Conservation (phyloP, 2,329 filamentous ascomycete genomes). For the Pezicula neosporulosa region DNA sequence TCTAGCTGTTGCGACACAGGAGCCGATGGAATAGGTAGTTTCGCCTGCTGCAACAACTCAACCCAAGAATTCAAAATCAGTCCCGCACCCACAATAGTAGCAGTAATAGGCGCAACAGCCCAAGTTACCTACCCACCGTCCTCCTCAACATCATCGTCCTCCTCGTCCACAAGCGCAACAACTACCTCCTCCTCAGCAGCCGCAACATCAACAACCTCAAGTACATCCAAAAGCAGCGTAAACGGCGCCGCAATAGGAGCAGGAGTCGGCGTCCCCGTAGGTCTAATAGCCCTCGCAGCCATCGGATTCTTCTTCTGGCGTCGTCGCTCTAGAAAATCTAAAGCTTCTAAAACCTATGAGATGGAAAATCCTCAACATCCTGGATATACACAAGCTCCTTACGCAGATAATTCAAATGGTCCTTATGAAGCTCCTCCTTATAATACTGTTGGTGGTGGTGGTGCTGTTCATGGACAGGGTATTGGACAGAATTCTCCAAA, state of each 20-base stretch:
- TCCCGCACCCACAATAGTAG: constrained; percentile 10
- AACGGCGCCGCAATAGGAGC: constrained; percentile 12
- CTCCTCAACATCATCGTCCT: constrained; percentile 2
- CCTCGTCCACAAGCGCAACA: constrained; percentile 5
- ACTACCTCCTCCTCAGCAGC: neutral
- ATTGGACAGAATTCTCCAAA: constrained; percentile 1
- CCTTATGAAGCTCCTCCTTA: neutral
- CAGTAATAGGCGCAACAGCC: constrained; percentile 7
- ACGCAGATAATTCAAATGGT: neutral
- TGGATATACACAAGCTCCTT: neutral
- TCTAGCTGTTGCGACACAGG: constrained; percentile 17
- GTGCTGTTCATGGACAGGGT: neutral
- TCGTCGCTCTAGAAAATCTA: constrained; percentile 2
- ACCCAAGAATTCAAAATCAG: constrained; percentile 8
- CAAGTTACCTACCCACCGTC: constrained; percentile 3
- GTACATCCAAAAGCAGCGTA: neutral
- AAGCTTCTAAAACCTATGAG: constrained; percentile 3
- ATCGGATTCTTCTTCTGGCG: constrained; percentile 10
- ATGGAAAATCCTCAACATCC: neutral
- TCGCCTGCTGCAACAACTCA: constrained; percentile 11
- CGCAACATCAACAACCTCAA: neutral
- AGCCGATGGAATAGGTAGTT: constrained; percentile 8
- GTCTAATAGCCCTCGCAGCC: constrained; percentile 4
- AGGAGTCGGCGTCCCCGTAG: constrained; percentile 11
- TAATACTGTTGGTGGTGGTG: neutral